Conservation (phyloP, 139 green algal species). For the Chlorella sp. region DNA sequence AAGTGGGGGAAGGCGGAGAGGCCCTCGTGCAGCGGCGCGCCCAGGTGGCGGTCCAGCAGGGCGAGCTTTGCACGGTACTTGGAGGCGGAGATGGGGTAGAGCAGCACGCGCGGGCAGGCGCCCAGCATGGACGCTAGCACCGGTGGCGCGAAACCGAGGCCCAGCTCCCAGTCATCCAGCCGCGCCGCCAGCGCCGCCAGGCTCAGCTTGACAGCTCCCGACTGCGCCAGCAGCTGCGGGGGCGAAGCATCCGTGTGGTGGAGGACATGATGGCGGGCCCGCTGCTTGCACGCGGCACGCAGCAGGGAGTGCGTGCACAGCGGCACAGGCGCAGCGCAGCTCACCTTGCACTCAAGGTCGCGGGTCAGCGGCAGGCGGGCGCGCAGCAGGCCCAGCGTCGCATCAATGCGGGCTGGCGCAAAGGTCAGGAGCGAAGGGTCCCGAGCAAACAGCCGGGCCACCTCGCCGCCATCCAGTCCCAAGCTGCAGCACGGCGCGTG, state of each 20-base stretch:
- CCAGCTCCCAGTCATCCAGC: background rate
- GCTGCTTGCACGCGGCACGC: background rate
- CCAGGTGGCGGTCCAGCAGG: conserved; percentile 26
- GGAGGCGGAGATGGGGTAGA: conserved; percentile 20
- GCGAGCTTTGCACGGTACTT: conserved; percentile 36
- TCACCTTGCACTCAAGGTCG: too few species aligned
- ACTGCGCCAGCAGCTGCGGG: too few species aligned
- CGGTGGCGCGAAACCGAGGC: conserved; percentile 11
- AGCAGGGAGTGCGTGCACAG: background rate
- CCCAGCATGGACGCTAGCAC: conserved; percentile 19
- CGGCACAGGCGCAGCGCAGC: background rate
- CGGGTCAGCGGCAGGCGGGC: too few species aligned
- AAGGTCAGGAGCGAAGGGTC: conserved; percentile 1
- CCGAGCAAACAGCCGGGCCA: conserved; percentile 1
- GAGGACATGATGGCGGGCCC: background rate
- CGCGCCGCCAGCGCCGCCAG: too few species aligned
- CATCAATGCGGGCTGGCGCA: background rate
- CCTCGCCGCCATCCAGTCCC: background rate
- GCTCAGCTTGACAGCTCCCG: background rate
- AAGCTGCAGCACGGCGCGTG: background rate
- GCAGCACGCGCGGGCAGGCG: conserved; percentile 23
- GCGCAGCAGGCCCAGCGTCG: conserved; percentile 1
- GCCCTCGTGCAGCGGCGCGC: background rate
- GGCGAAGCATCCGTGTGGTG: background rate
- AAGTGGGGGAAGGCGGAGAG: conserved; percentile 31